phyloP scores from a whole-genome alignment of 2,329 filamentous ascomycete species.

The Sarocladium oryzae region DNA sequence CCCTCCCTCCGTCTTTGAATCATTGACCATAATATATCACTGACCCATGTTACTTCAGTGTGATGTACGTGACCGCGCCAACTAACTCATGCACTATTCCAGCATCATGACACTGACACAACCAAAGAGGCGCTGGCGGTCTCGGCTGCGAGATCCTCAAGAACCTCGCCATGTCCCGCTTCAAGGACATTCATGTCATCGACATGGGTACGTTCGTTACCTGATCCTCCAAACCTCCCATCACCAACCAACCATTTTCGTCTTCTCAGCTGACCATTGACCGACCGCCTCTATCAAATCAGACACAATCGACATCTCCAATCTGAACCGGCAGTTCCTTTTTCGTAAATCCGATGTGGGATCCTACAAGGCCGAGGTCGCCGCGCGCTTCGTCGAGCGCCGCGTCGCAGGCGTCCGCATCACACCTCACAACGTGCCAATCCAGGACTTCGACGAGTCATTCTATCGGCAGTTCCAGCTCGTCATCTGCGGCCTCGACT shows the following conservation, averaged over 20 bases:
- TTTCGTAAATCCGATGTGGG: slow-evolving; percentile 91
- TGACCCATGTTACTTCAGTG: slow-evolving; percentile 4
- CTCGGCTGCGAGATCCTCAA: slow-evolving; percentile 96
- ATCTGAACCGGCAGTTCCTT: slow-evolving; percentile 94
- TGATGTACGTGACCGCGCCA: slow-evolving; percentile 10
- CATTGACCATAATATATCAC: neutral
- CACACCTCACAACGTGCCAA: slow-evolving; percentile 87
- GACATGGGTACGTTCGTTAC: slow-evolving; percentile 79
- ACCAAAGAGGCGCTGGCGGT: slow-evolving; percentile 75
- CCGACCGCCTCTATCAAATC: slow-evolving; percentile 7
- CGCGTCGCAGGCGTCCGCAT: slow-evolving; percentile 88
- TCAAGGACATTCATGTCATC: slow-evolving; percentile 96
- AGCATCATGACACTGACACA: neutral
- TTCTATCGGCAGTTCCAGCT: slow-evolving; percentile 98
- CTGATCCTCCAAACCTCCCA: too few species aligned
- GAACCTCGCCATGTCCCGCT: slow-evolving; percentile 89
- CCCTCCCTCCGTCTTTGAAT: too few species aligned
- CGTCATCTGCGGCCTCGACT: slow-evolving; percentile 90
- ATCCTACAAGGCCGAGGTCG: slow-evolving; percentile 87
- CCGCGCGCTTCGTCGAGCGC: slow-evolving; percentile 83
- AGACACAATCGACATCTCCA: slow-evolving; percentile 98
- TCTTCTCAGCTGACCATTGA: slow-evolving; percentile 5
- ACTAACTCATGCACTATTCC: neutral
- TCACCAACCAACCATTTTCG: too few species aligned
- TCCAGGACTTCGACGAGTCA: slow-evolving; percentile 92